Conservation (phyloP, 1,139 yeast species). For the Pichia sp. region DNA sequence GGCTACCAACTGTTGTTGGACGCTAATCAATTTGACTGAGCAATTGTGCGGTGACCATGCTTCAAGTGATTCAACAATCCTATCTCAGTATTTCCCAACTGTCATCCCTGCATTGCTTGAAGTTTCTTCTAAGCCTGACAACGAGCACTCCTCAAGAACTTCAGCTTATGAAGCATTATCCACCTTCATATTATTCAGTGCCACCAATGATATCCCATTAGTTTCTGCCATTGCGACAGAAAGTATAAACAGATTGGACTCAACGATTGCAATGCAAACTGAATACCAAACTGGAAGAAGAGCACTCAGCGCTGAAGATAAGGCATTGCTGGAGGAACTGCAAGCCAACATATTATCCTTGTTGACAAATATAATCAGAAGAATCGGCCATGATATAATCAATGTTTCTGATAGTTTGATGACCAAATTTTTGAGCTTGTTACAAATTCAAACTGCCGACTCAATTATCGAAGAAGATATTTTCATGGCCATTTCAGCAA, state of each 20-base stretch:
- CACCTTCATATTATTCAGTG: conserved; percentile 70
- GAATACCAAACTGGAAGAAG: conserved; percentile 29
- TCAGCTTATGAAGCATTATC: conserved; percentile 94
- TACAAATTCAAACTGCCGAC: conserved; percentile 55
- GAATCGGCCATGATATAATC: conserved; percentile 63
- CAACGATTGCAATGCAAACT: conserved; percentile 54
- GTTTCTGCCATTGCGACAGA: conserved; percentile 73
- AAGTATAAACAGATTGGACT: conserved; percentile 68
- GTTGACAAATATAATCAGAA: conserved; percentile 81
- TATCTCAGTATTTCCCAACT: conserved; percentile 68
- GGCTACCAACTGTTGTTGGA: conserved; percentile 95
- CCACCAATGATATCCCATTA: conserved; percentile 63
- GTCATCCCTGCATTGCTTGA: conserved; percentile 68
- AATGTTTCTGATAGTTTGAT: conserved; percentile 78
- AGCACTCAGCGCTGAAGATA: conserved; percentile 54
- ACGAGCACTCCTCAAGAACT: conserved; percentile 86
- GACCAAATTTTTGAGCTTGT: conserved; percentile 71
- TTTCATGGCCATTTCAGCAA: conserved; percentile 84
- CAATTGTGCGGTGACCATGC: conserved; percentile 64
- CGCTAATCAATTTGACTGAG: conserved; percentile 84
- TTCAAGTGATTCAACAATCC: conserved; percentile 38
- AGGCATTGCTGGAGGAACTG: conserved; percentile 76
- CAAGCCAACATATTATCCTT: conserved; percentile 85
- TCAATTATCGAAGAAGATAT: conserved; percentile 91
- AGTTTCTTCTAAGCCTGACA: conserved; percentile 67